Conservation (phyloP, 352 stramenopile species). For the Globisporangium parvum region DNA sequence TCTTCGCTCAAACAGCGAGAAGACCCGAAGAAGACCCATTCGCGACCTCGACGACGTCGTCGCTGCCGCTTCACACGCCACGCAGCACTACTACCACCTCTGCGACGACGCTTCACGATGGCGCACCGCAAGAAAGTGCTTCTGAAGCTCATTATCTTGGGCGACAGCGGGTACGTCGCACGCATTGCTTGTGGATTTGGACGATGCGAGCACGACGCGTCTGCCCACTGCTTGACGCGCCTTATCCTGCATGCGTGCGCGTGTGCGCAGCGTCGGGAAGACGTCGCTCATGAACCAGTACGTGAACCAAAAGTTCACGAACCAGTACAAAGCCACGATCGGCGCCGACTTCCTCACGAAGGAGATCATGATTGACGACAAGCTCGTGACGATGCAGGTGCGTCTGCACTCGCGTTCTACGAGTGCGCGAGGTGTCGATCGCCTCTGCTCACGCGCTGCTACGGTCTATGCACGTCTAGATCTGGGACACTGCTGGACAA, state of each 20-base stretch:
- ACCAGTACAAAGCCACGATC: conserved; percentile 99
- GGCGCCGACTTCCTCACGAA: conserved; percentile 98
- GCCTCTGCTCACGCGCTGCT: background rate
- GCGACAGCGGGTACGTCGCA: conserved; percentile 95
- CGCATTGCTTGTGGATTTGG: too few species aligned
- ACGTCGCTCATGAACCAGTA: conserved; percentile 99
- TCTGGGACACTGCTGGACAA: conserved; percentile 99
- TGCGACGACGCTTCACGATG: conserved; percentile 23
- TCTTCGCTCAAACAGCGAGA: too few species aligned
- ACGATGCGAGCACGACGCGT: background rate
- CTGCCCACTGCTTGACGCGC: background rate
- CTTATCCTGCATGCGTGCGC: background rate
- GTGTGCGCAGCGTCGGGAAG: conserved; percentile 91
- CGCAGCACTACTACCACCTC: background rate
- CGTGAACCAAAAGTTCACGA: conserved; percentile 97
- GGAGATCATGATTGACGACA: conserved; percentile 94
- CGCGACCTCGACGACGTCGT: too few species aligned
- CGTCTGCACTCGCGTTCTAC: background rate
- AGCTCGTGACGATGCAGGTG: conserved; percentile 94
- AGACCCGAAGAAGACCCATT: too few species aligned
- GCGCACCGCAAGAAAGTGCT: conserved; percentile 94
- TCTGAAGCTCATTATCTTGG: conserved; percentile 98
- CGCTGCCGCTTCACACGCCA: background rate
- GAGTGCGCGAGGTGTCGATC: too few species aligned
- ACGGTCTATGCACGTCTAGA: conserved; percentile 42